Percentiles rank a stretch among this genome's conserved stretches.
Evolutionary conservation across 1,284 basidiomycete genomes (phyloP).

Genomic region (Leccinum insigne): DNA sequence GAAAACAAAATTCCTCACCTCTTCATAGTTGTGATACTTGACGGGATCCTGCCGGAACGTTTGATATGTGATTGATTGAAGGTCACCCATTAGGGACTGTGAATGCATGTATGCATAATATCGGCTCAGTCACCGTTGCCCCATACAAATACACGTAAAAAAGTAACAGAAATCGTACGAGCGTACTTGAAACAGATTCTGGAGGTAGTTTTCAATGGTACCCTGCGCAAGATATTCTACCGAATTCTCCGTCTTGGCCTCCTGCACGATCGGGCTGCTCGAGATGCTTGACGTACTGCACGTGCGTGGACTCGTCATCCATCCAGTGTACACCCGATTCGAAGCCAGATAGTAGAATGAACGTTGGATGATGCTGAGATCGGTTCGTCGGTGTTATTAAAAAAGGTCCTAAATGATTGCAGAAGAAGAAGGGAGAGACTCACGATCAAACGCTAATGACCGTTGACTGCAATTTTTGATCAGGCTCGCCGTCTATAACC

Average conservation of each 20-base stretch:
- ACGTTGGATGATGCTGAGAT: constrained; percentile 72
- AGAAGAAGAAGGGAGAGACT: constrained; percentile 25
- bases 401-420: constrained; percentile 10
- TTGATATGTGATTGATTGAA: constrained; percentile 94
- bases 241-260: constrained; percentile 60
- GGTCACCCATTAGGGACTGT: constrained; percentile 95
- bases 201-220: constrained; percentile 89
- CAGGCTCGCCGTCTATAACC: constrained; percentile 83
- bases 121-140: no score
- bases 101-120: neutral
- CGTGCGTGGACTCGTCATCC: constrained; percentile 79
- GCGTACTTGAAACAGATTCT: constrained; percentile 87
- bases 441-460: constrained; percentile 93
- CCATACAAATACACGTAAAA: no score
- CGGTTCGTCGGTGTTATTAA: constrained; percentile 9
- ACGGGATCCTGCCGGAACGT: constrained; percentile 98
- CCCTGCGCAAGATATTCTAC: constrained; percentile 90
- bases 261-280: constrained; percentile 66
- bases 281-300: constrained; percentile 86
- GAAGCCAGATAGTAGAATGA: constrained; percentile 73
- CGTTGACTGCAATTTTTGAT: constrained; percentile 78
- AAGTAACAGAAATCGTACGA: neutral
- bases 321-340: constrained; percentile 59
- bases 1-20: constrained; percentile 47
- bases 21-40: constrained; percentile 96